Evolutionary conservation across 176 grass and related monocot species (phyloP).

Genomic region (Alopecurus myosuroides): DNA sequence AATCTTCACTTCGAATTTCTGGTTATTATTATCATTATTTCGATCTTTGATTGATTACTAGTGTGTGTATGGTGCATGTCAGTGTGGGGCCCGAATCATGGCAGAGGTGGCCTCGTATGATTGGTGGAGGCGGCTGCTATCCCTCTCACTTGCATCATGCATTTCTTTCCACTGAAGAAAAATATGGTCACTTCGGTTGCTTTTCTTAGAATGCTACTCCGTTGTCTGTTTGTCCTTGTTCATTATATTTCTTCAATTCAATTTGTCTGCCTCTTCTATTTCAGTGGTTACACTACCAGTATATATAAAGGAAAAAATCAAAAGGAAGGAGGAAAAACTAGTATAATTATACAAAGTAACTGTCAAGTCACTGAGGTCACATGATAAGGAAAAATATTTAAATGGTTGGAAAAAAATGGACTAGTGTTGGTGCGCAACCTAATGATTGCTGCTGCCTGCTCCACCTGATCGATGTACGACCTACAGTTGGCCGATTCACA

Average conservation of each 20-base stretch:
- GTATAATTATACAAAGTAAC: slow-evolving; percentile 35
- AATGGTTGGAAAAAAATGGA: slow-evolving; percentile 15
- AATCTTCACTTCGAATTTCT: background rate
- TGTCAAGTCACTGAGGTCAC: slow-evolving; percentile 34
- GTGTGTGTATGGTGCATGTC: slow-evolving; percentile 12
- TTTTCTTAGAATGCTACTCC: slow-evolving; percentile 37
- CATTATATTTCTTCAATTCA: slow-evolving; percentile 6
- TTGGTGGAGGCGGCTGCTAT: slow-evolving; percentile 27
- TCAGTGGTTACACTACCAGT: slow-evolving; percentile 2
- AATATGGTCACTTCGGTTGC: slow-evolving; percentile 30
- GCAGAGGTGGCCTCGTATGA: slow-evolving; percentile 24
- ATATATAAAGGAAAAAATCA: background rate
- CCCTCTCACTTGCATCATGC: slow-evolving; percentile 29
- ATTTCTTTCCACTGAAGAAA: slow-evolving; percentile 45
- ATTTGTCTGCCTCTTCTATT: background rate
- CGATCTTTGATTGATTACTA: background rate
- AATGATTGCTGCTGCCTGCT: slow-evolving; percentile 31
- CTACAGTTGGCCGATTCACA: background rate
- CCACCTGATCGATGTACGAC: slow-evolving; percentile 5
- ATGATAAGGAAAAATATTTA: slow-evolving; percentile 19
- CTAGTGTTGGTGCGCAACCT: slow-evolving; percentile 6
- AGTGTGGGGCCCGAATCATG: slow-evolving; percentile 12
- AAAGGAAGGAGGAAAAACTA: background rate
- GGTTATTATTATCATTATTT: background rate
- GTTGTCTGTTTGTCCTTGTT: background rate